These are phyloP conservation scores for Clarireedia monteithiana DNA, from an alignment of 2,329 filamentous ascomycete genomes.

Conservation along the genomic window DNA sequence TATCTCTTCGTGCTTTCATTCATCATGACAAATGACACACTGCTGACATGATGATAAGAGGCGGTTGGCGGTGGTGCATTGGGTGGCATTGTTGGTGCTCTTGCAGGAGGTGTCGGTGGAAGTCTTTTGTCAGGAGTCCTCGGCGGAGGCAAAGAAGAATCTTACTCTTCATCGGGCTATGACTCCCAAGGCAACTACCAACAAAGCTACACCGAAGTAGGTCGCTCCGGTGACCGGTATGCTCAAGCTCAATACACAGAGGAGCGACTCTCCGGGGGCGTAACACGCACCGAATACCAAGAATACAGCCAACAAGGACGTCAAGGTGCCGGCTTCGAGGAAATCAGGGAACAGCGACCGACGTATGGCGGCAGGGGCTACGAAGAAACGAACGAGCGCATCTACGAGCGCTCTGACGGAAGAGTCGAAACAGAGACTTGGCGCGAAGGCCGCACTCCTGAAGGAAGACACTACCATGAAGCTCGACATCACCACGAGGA, in stretches of 20 bases:
- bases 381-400: conserved; percentile 49
- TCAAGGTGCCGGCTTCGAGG: conserved; percentile 48
- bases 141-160: conserved; percentile 38
- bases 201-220: conserved; percentile 54
- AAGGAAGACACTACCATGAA: conserved; percentile 18
- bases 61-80: conserved; percentile 57
- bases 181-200: conserved; percentile 53
- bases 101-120: conserved; percentile 58
- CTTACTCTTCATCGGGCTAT: conserved; percentile 44
- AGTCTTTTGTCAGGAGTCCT: conserved; percentile 58
- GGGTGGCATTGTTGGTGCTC: conserved; percentile 61
- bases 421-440: conserved; percentile 24
- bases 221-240: conserved; percentile 35
- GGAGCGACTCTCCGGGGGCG: conserved; percentile 51
- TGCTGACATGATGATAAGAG: conserved; percentile 27
- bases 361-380: conserved; percentile 44
- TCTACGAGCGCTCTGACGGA: conserved; percentile 34
- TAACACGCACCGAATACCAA: conserved; percentile 50
- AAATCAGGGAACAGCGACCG: conserved; percentile 47
- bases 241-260: conserved; percentile 34
- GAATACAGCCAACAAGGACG: conserved; percentile 42
- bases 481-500: conserved; percentile 18
- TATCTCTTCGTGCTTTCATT: too few relatives aligned
- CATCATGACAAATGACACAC: too few relatives aligned
- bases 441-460: conserved; percentile 14